Evolutionary conservation across 2,329 filamentous ascomycete genomes (phyloP), one percentile per base, ranked within the genome.

Genomic region (Alternaria hordeiaustralica): DNA sequence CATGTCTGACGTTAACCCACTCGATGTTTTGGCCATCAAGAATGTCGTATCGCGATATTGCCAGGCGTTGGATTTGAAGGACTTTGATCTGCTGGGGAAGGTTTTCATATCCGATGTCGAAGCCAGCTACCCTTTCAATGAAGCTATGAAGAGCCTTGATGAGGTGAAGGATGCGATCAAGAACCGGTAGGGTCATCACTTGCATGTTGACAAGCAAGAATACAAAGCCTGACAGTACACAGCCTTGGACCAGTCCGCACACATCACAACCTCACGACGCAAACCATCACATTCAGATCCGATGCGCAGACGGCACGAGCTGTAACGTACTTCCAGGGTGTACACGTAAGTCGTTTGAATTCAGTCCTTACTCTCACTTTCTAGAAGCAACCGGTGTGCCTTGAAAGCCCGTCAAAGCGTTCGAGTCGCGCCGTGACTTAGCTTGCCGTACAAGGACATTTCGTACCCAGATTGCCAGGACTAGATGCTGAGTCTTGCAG

Each of bases 41-140:
- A 84, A 84, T 66, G 75, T 75, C 8, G 67, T 84, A 25, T 69
- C 81, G 6, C 78, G 74, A 28, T 84, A 84, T 69, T 83, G 81
- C 70, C 75, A 83, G 45, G 82, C 82, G 2, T 73, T 84, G 6
- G 82, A 84, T 65, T 78, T 77, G 15, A 83, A 83, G 61, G 61
- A 80, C 58, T 82, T 80, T 53, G 47, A 67, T 5, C 71, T 81
- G 2, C 73, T 84, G 3, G 54, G 71, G 5, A 67, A 80, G 33
- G 81, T 84, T 58, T 83, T 84, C 68, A 70, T 74, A 1, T 54
- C 71, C 6, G 78, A 83, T 61, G 79, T 82, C 11, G 71, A 74
- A 7, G 80, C 81, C 15, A 68, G 77, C 23, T 84, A 84, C 56
- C 81, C 82, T 6, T 78, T 79, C 66, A 75, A 76, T 8, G 55